Base-by-base conservation (phyloP, 306 rosid species). In the Ammopiptanthus mongolicus region DNA sequence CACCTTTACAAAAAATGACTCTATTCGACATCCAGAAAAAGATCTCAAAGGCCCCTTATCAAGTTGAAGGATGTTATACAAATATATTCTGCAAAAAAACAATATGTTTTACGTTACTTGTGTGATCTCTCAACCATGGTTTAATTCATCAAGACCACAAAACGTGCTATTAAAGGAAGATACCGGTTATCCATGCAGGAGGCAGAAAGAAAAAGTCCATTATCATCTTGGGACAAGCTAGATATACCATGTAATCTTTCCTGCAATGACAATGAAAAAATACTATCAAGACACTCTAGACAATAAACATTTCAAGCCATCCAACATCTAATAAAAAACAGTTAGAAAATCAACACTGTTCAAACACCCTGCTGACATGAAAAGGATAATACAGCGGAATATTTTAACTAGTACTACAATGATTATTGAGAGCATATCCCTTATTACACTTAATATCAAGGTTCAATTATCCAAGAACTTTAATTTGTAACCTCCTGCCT, bases 121-220 rank as follows among this genome's bases (percentile, higher is more conserved):
- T 15, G 65, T 18, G 18, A 51, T 34, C 15, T 67, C 53, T 34
- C n/a, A 39, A 33, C 15, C 56, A 21, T 36, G 18, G 39, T 6
- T 25, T 71, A 76, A 37, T 28, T 77, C 65, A 59, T 76, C 39
- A 41, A 56, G 18, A 63, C 46, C 11, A 13, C 5, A 77, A 67
- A 31, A 47, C 8, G 60, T 21, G 39, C 47, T 47, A 15, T 17
- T 68, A 60, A 34, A 44, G 68, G 42, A 44, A 47, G 79, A 44
- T 88, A 96, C 99, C 97, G 83, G 79, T 81, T 87, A 80, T 96
- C 97, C 97, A 89, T 92, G 89, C 99, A 96, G 11, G 99, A 92
- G 50, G 99, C 96, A 47, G 97, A 84, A 74, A 96, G 84, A 67
- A 85, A 78, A 67, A 91, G 75, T 58, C 99, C 99, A 81, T 81